A percentile compares a stretch with the other conserved stretches of the same genome.
phyloP scores from a whole-genome alignment of 2,329 filamentous ascomycete genomes.

The Beauveria sp. region DNA sequence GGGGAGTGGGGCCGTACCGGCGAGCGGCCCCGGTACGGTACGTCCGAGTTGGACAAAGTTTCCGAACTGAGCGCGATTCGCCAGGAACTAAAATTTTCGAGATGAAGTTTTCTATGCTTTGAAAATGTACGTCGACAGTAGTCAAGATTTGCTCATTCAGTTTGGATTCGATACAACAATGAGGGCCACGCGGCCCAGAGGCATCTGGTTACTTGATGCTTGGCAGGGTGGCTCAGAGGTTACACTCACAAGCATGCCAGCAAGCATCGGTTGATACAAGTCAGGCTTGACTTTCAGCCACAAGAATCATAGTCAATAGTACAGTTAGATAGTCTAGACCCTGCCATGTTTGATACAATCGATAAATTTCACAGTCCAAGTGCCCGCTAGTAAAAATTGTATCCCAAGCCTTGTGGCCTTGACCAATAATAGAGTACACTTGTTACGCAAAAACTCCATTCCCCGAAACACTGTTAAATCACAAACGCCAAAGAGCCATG shows the following conservation, averaged over 20 bases:
- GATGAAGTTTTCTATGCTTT: background rate
- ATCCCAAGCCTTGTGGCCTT: background rate
- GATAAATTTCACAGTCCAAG: background rate
- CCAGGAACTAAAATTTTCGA: too few relatives aligned
- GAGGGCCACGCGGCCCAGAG: too few relatives aligned
- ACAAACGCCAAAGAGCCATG: conserved; percentile 15
- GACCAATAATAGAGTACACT: background rate
- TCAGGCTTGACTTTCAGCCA: too few relatives aligned
- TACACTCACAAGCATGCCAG: background rate
- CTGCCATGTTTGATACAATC: background rate
- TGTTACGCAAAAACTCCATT: background rate
- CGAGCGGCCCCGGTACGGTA: background rate
- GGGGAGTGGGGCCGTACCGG: background rate
- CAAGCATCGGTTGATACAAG: too few relatives aligned
- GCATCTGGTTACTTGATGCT: background rate
- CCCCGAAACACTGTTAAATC: background rate
- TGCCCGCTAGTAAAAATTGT: background rate
- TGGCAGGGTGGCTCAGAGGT: background rate
- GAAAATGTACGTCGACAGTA: background rate
- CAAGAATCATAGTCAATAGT: too few relatives aligned
- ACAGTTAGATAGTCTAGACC: too few relatives aligned
- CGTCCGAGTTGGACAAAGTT: background rate
- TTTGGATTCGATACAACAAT: background rate
- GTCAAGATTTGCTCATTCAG: background rate
- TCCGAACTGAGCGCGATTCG: background rate